phyloP scores from a whole-genome alignment of 2,329 filamentous ascomycete species.

The Neonectria faginata region DNA sequence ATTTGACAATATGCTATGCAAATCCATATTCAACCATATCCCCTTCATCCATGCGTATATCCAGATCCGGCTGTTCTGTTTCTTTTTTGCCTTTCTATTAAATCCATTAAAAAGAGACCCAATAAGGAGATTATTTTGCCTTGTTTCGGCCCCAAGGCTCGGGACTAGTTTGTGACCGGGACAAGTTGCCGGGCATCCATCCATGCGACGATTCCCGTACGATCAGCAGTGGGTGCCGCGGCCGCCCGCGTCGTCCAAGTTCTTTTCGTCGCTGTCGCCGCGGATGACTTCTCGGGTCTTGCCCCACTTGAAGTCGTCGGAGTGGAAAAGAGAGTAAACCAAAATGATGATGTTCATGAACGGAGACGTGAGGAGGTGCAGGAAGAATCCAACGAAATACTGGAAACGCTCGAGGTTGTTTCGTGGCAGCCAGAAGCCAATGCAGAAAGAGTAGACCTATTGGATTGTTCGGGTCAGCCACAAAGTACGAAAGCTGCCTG shows the following conservation, averaged over 20 bases:
- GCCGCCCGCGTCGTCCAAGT: constrained; percentile 40
- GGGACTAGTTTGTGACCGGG: not conserved
- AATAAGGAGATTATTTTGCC: constrained; percentile 15
- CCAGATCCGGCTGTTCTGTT: constrained; percentile 1
- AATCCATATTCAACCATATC: not conserved
- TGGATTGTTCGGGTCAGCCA: constrained; percentile 28
- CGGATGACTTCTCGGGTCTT: constrained; percentile 56
- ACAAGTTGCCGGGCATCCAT: too few relatives aligned
- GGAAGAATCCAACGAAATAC: constrained; percentile 54
- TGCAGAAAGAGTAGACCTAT: constrained; percentile 56
- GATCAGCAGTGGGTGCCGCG: constrained; percentile 40
- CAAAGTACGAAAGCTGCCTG: constrained; percentile 2
- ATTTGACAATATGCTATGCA: not conserved
- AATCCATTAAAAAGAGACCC: constrained; percentile 7
- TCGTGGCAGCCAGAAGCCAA: constrained; percentile 56
- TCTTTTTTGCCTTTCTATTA: not conserved
- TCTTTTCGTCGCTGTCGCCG: constrained; percentile 43
- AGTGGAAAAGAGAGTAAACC: constrained; percentile 55
- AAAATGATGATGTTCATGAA: constrained; percentile 59
- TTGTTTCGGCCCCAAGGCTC: not conserved
- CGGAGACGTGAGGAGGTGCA: constrained; percentile 54
- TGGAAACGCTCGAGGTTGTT: constrained; percentile 53
- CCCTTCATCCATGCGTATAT: not conserved
- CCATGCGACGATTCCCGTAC: too few relatives aligned
- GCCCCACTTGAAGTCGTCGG: constrained; percentile 61